These are phyloP conservation scores for Carex arenaria DNA, from an alignment of 202 grass and related monocot genomes.

Conservation along the genomic window DNA sequence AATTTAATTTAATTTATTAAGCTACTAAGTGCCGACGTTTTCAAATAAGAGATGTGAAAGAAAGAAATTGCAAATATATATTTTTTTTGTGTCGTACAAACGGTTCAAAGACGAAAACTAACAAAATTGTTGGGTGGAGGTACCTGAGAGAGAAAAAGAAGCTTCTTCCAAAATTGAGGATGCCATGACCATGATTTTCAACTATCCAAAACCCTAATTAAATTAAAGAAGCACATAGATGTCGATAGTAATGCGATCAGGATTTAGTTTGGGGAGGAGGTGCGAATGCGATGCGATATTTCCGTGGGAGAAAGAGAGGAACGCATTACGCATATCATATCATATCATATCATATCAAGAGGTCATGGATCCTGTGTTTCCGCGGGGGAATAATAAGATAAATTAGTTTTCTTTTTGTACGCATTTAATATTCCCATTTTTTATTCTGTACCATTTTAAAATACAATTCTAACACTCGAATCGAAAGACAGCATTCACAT, in stretches of 20 bases:
- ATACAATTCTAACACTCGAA: too few species aligned
- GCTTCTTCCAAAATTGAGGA: neutral
- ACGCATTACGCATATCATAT: neutral
- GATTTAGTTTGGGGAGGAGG: neutral
- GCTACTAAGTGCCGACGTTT: neutral
- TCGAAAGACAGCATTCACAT: too few species aligned
- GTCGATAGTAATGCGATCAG: neutral
- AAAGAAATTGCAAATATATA: neutral
- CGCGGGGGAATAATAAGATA: neutral
- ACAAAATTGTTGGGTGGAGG: neutral
- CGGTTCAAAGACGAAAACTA: neutral
- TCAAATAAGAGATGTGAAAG: neutral
- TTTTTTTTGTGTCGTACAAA: neutral
- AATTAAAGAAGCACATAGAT: neutral
- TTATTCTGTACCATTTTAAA: too few species aligned
- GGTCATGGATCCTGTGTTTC: neutral
- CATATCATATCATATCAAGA: neutral
- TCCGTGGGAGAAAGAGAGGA: neutral
- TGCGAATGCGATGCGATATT: constrained; percentile 18
- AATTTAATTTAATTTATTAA: neutral
- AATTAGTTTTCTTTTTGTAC: too few species aligned
- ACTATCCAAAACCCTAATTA: neutral
- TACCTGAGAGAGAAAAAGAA: constrained; percentile 10
- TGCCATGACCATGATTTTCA: constrained; percentile 4
- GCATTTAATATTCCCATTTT: too few species aligned